phyloP scores from a whole-genome alignment of 495 filamentous ascomycete species.

The Pyronema omphalodes region DNA sequence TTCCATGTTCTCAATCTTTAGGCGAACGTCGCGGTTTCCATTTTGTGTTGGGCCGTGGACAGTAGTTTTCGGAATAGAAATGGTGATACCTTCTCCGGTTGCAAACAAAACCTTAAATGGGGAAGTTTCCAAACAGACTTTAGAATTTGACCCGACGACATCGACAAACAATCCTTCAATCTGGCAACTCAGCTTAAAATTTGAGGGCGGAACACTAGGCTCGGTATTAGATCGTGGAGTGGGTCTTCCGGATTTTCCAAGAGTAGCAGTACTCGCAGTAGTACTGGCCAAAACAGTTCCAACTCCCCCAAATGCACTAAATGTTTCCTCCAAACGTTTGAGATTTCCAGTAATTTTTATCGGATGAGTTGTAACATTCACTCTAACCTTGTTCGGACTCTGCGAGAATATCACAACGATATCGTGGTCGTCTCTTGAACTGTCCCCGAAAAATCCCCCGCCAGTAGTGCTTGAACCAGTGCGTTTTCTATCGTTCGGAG shows the following conservation, averaged over 20 bases:
- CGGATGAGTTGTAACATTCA: constrained; percentile 67
- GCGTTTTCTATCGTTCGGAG: constrained; percentile 49
- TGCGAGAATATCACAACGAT: constrained; percentile 42
- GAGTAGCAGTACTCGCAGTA: constrained; percentile 51
- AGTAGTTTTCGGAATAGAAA: constrained; percentile 57
- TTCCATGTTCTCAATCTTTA: constrained; percentile 41
- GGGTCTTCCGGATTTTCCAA: constrained; percentile 27
- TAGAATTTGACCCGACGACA: constrained; percentile 58
- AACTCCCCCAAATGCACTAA: constrained; percentile 77
- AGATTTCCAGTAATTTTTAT: constrained; percentile 62
- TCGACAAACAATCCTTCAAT: constrained; percentile 58
- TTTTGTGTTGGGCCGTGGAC: constrained; percentile 43
- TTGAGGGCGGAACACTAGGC: constrained; percentile 23
- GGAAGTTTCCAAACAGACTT: constrained; percentile 51
- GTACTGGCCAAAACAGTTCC: constrained; percentile 81
- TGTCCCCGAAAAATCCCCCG: constrained; percentile 26
- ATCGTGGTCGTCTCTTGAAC: constrained; percentile 28
- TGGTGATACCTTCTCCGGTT: constrained; percentile 39
- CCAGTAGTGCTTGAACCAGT: constrained; percentile 27
- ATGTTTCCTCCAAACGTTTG: constrained; percentile 63
- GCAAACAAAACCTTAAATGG: constrained; percentile 53
- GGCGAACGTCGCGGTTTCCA: constrained; percentile 32
- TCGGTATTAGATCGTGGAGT: constrained; percentile 29
- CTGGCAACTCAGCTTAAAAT: constrained; percentile 52
- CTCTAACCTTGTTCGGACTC: constrained; percentile 32